Percentiles rank a stretch among this genome's conserved stretches.
phyloP scores from a whole-genome alignment of 75 land plant species.

The Cupressus sempervirens region DNA sequence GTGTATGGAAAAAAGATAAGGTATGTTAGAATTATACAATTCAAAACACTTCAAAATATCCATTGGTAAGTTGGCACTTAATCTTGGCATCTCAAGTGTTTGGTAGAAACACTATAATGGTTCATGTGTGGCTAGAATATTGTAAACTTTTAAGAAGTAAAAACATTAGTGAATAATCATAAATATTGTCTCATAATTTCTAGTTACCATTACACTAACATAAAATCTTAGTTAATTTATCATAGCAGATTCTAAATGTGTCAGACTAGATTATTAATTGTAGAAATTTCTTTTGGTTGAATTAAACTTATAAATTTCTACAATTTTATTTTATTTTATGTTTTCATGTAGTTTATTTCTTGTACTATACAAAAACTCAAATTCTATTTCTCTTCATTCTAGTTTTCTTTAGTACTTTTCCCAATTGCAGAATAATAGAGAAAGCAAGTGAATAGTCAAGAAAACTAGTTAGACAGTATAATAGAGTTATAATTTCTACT shows the following conservation, averaged over 20 bases:
- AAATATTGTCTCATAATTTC: not conserved
- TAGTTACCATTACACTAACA: not conserved
- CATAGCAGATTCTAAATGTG: not conserved
- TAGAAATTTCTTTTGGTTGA: not conserved
- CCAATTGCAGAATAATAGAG: constrained; percentile 46
- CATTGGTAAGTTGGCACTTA: not conserved
- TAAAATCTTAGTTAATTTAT: not conserved
- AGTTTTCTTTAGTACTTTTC: constrained; percentile 36
- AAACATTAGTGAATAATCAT: not conserved
- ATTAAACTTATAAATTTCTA: not conserved
- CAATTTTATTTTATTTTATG: not conserved
- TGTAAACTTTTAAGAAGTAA: not conserved
- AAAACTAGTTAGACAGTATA: too few species aligned
- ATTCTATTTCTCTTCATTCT: constrained; percentile 10
- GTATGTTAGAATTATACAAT: constrained; percentile 11
- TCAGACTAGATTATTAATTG: not conserved
- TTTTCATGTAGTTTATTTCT: not conserved
- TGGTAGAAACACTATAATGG: not conserved
- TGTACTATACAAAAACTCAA: not conserved
- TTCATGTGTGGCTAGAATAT: not conserved
- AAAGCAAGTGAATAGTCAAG: too few species aligned
- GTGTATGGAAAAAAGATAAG: constrained; percentile 46
- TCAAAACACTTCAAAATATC: not conserved
- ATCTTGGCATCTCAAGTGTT: not conserved
- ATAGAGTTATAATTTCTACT: too few species aligned